These are phyloP conservation scores for Lipomyces spencermartinsiae DNA, from an alignment of 805 yeast species.

Conservation along the genomic window DNA sequence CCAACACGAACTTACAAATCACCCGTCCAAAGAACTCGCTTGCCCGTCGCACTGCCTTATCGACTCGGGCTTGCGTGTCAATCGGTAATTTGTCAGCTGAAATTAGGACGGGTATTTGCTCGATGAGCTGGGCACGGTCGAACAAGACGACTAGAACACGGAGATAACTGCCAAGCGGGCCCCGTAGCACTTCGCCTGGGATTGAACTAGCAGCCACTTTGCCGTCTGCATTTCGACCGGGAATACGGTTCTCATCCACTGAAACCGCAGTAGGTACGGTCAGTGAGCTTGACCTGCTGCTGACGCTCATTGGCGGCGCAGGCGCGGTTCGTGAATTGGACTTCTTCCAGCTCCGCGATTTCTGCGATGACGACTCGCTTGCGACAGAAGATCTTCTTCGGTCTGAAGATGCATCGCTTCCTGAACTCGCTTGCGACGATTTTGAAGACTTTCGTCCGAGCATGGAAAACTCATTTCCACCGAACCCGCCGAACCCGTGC, in stretches of 20 bases:
- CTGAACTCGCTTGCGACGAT: not conserved
- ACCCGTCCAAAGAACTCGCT: slow-evolving; percentile 19
- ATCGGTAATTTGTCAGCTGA: not conserved
- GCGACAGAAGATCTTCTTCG: not conserved
- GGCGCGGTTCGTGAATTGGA: not conserved
- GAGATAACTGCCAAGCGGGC: slow-evolving; percentile 20
- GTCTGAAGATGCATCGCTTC: not conserved
- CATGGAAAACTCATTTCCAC: not conserved
- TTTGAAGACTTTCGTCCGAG: not conserved
- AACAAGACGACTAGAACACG: slow-evolving; percentile 16
- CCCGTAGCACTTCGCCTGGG: slow-evolving; percentile 17
- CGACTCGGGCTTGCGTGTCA: slow-evolving; percentile 9
- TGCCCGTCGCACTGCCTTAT: slow-evolving; percentile 3
- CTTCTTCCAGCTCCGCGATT: not conserved
- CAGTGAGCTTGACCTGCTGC: not conserved
- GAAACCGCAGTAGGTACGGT: not conserved
- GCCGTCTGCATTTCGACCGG: slow-evolving; percentile 6
- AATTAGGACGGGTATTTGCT: slow-evolving; percentile 5
- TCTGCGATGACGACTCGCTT: not conserved
- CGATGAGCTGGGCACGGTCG: slow-evolving; percentile 16
- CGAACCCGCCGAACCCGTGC: not conserved
- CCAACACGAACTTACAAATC: slow-evolving; percentile 25
- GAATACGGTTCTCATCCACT: not conserved
- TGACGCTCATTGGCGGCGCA: no score
- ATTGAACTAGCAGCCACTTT: slow-evolving; percentile 8